These are phyloP conservation scores for Dichotomopilus funicola DNA, from an alignment of 2,329 filamentous ascomycete genomes.

Conservation along the genomic window DNA sequence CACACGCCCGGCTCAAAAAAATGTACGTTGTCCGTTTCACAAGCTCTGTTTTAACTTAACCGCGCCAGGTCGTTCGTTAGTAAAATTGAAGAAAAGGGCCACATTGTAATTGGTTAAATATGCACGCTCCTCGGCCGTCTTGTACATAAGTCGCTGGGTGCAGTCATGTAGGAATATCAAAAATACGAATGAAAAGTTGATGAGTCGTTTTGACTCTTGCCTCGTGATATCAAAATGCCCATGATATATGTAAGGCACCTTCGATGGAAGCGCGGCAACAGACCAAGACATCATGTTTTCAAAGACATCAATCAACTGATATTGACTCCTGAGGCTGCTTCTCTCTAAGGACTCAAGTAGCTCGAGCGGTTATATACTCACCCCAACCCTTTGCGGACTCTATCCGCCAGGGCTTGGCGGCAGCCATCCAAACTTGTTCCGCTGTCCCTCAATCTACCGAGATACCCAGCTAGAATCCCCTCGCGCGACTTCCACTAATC, in stretches of 20 bases:
- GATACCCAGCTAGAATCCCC: background rate
- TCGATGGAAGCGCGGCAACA: no score
- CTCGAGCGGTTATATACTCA: background rate
- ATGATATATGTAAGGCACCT: no score
- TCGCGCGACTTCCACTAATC: background rate
- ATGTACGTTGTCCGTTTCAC: slow-evolving; percentile 1
- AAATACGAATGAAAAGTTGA: background rate
- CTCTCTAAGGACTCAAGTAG: background rate
- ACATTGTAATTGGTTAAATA: slow-evolving; percentile 1
- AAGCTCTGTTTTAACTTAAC: background rate
- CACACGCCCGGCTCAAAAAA: background rate
- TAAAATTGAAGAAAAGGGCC: background rate
- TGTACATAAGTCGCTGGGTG: background rate
- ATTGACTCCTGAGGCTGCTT: background rate
- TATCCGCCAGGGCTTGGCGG: slow-evolving; percentile 35
- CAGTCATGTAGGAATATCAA: background rate
- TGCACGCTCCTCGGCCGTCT: background rate
- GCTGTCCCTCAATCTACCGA: slow-evolving; percentile 50
- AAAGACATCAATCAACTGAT: no score
- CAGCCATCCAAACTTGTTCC: slow-evolving; percentile 57
- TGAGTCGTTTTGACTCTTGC: no score
- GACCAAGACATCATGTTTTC: no score
- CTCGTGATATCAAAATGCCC: no score
- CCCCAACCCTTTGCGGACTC: slow-evolving; percentile 1
- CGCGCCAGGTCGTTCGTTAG: background rate